Conservation (phyloP, 257 asterid species). For the Penstemon barbatus region DNA sequence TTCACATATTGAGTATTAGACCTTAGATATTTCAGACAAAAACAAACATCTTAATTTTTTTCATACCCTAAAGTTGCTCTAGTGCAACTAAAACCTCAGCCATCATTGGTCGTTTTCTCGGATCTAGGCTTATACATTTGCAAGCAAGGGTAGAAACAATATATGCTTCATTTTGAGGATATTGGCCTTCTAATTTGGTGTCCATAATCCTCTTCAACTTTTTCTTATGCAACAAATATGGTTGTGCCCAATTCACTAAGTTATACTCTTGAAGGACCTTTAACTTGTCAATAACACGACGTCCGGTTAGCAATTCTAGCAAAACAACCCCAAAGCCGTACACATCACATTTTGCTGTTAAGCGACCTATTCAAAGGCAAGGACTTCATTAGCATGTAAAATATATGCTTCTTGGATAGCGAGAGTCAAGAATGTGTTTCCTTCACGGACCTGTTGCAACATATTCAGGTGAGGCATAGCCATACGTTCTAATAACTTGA, state of each 20-base stretch:
- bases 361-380: background rate
- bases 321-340: slow-evolving; percentile 11
- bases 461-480: background rate
- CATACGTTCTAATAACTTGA: slow-evolving; percentile 40
- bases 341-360: background rate
- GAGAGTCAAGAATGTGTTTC: background rate
- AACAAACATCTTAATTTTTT: background rate
- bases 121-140: background rate
- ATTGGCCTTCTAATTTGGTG: slow-evolving; percentile 15
- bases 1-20: background rate
- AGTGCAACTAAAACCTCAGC: slow-evolving; percentile 14
- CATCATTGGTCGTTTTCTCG: slow-evolving; percentile 17
- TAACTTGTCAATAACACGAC: background rate
- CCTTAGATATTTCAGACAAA: background rate
- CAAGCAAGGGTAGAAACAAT: slow-evolving; percentile 1
- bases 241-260: slow-evolving; percentile 9
- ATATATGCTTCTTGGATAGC: background rate
- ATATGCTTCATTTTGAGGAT: slow-evolving; percentile 1
- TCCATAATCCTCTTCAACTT: slow-evolving; percentile 13
- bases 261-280: background rate
- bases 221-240: background rate
- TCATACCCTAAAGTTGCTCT: background rate
- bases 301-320: background rate
- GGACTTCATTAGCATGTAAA: background rate
- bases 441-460: background rate